Evolutionary conservation across 2,329 filamentous ascomycete species (phyloP), one percentile per base, ranked within the genome.

Genomic region (Chaetomiaceae sp.): DNA sequence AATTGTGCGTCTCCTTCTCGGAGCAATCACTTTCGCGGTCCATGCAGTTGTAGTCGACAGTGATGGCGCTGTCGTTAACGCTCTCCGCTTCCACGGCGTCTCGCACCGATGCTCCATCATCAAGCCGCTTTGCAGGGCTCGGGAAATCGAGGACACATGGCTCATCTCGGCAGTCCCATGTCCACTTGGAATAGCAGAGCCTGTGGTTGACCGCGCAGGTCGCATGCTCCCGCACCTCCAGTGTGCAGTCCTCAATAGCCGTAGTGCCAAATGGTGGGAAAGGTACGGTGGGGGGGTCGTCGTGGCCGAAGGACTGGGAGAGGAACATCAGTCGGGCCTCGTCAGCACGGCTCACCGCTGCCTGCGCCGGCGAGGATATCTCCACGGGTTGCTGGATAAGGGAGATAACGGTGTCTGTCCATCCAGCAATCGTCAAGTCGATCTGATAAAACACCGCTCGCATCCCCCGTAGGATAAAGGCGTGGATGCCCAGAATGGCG

Each of bases 361-460:
- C 29, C 10, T 34, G 9, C 4, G 19, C 12, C 15, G 29, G 12
- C 12, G 7, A n/a, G 3, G 3, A 29, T 15, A 11, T 24, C 14
- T 24, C 14, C 19, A 34, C 39, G 7, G 29, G 39, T 15, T 42
- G 26, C 34, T 45, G 42, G 7, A 45, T 38, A 14, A 45, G 38
- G 19, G 35, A 38, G 20, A 49, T 40, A 3, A 41, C 30, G 18
- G 37, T 47, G 24, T 40, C 17, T 24, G 45, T 47, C 38, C 26
- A 47, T 3, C 15, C 38, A 22, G 38, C 45, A 6, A 47, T 32
- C 17, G 36, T 45, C 24, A 45, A 36, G 24, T 40, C 41, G 0
- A 48, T 11, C 6, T 17, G 41, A 32, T 49, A 45, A 30, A 41
- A 45, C 29, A 49, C 19, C 11, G 33, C 33, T 14, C 47, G 27